Evolutionary conservation across 2,329 filamentous ascomycete genomes (phyloP), one percentile per base, ranked within the genome.

Genomic region (Colletotrichum shisoi): DNA sequence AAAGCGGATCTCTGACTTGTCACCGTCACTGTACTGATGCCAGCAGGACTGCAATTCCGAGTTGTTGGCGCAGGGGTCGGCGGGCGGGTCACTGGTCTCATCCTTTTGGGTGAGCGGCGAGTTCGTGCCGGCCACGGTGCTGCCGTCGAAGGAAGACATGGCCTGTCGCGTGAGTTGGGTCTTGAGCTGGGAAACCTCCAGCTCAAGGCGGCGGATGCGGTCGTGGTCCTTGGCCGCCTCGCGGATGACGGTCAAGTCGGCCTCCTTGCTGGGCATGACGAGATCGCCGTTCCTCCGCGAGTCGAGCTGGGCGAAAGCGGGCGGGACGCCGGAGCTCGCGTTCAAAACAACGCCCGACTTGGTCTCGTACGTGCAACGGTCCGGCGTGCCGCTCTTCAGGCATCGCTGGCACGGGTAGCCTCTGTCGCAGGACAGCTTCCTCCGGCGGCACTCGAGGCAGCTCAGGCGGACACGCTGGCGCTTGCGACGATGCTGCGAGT

Each of bases 351-450:
- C 82, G 62, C 83, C 81, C 57, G 78, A 84, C 77, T 81, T 85
- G 37, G 84, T 83, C 75, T 88, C 85, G 72, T 87, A 88, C 69
- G 82, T 85, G 76, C 85, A 88, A 17, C 83, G 81, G 58, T 87
- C 85, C 21, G 85, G 82, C 34, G 85, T 88, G 71, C 85, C 85
- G 68, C 85, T 87, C 76, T 87, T 87, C 75, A 87, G 81, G 75
- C 86, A 88, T 53, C 86, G 83, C 75, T 87, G 85, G 73, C 86
- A 88, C 27, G 86, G 86, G 71, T 87, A 82, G 73, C 86, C 85
- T 68, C 86, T 80, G 75, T 87, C 86, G 74, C 86, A 88, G 31
- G 85, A 87, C 44, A 88, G 79, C 78, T 88, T 88, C 62, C 86
- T 80, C 61, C 85, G 81, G 48, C 86, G 84, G 71, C 86, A 88